Conservation (phyloP, 192 early-diverging fungal species). For the Backusella macrospora region DNA sequence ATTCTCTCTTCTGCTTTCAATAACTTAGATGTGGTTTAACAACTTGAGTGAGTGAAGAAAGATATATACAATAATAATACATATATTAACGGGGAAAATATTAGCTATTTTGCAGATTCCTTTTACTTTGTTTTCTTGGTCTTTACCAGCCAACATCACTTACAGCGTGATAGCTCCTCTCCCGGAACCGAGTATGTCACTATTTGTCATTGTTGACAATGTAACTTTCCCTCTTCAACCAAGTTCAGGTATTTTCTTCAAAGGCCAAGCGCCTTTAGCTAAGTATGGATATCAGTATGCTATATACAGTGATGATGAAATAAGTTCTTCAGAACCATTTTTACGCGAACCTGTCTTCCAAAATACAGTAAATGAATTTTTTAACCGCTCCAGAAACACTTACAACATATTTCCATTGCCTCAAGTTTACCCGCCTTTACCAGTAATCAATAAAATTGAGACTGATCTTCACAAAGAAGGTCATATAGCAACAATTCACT, state of each 20-base stretch:
- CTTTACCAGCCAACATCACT: slow-evolving; percentile 1
- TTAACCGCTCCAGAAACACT: neutral
- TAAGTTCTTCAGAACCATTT: neutral
- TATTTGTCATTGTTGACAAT: slow-evolving; percentile 17
- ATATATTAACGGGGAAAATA: neutral
- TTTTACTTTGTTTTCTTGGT: slow-evolving; percentile 1
- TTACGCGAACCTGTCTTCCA: neutral
- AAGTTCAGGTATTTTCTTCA: neutral
- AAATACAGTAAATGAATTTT: slow-evolving; percentile 5
- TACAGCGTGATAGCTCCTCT: slow-evolving; percentile 7
- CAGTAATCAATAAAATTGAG: slow-evolving; percentile 3
- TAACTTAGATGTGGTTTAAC: neutral
- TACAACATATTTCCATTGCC: neutral
- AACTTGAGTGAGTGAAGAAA: neutral
- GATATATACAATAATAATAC: neutral
- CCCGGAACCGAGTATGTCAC: neutral
- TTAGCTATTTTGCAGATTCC: slow-evolving; percentile 3
- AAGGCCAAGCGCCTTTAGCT: neutral
- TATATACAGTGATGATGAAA: neutral
- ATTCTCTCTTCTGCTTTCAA: neutral
- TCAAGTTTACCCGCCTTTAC: slow-evolving; percentile 1
- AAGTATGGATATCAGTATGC: slow-evolving; percentile 9
- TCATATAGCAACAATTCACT: slow-evolving; percentile 4
- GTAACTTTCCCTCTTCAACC: neutral
- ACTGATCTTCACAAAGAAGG: slow-evolving; percentile 11